Percentiles rank a stretch among this genome's conserved stretches.
These are phyloP conservation scores for Meyerozyma smithsonii DNA, from an alignment of 1,139 yeast species.

Conservation along the genomic window DNA sequence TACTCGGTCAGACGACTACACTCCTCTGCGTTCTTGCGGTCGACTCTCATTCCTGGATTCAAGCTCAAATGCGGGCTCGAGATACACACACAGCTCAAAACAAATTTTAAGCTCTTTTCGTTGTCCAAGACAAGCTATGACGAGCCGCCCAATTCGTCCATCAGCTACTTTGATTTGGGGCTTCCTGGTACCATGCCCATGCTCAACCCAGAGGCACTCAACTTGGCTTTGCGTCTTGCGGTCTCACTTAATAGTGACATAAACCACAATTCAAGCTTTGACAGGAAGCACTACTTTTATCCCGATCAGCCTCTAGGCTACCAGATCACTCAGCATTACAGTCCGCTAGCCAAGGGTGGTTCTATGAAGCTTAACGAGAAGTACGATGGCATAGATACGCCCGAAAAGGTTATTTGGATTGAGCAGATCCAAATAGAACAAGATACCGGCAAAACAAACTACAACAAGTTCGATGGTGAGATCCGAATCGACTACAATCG, in stretches of 20 bases:
- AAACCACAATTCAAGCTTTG: slow-evolving; percentile 61
- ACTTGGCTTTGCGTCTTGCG: slow-evolving; percentile 70
- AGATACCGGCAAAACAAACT: slow-evolving; percentile 84
- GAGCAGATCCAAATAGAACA: slow-evolving; percentile 86
- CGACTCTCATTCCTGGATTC: slow-evolving; percentile 13
- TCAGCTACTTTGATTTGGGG: slow-evolving; percentile 79
- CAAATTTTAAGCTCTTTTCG: slow-evolving; percentile 73
- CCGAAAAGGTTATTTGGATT: slow-evolving; percentile 43
- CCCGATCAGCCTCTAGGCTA: slow-evolving; percentile 97
- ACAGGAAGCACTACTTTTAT: slow-evolving; percentile 91
- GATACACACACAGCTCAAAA: slow-evolving; percentile 83
- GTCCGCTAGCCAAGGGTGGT: slow-evolving; percentile 76
- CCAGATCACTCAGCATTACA: slow-evolving; percentile 87
- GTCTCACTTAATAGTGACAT: slow-evolving; percentile 63
- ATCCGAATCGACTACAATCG: slow-evolving; percentile 75
- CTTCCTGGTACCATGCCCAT: slow-evolving; percentile 92
- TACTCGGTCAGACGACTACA: background rate
- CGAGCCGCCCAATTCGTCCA: slow-evolving; percentile 60
- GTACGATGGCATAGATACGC: slow-evolving; percentile 49
- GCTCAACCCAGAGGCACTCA: slow-evolving; percentile 71
- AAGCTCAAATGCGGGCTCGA: slow-evolving; percentile 82
- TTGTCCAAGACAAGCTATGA: slow-evolving; percentile 45
- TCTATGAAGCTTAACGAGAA: slow-evolving; percentile 39
- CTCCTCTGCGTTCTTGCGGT: background rate
- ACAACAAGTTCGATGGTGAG: slow-evolving; percentile 38